Evolutionary conservation across 331 rosid genomes (phyloP).

Genomic region (Stylosanthes scabra): DNA sequence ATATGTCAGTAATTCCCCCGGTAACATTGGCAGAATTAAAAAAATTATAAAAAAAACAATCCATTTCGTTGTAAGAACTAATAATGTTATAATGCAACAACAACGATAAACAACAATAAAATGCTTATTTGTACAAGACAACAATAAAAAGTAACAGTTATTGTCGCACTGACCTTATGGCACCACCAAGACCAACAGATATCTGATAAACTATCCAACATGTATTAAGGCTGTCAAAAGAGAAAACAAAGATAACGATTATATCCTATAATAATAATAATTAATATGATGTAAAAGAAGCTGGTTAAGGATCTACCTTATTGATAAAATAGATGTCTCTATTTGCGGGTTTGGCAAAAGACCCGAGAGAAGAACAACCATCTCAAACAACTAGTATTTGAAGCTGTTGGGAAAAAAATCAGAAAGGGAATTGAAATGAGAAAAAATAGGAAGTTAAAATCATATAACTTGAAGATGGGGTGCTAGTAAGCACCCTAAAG

Average conservation of each 20-base stretch:
- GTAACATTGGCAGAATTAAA: too few relatives aligned
- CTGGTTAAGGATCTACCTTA: constrained; percentile 46
- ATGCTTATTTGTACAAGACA: too few relatives aligned
- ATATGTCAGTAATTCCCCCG: too few relatives aligned
- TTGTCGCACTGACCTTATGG: constrained; percentile 61
- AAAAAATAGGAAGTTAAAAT: neutral
- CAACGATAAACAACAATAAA: too few relatives aligned
- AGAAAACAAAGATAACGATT: neutral
- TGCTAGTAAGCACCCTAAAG: constrained; percentile 3
- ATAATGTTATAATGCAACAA: too few relatives aligned
- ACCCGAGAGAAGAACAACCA: constrained; percentile 78
- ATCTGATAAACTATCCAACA: constrained; percentile 72
- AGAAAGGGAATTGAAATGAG: neutral
- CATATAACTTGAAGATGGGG: neutral
- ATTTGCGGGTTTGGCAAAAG: constrained; percentile 69
- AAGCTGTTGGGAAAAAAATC: constrained; percentile 50
- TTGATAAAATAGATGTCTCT: constrained; percentile 72
- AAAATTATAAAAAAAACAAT: too few relatives aligned
- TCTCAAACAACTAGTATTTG: constrained; percentile 67
- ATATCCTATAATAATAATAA: neutral
- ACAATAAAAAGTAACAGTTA: too few relatives aligned
- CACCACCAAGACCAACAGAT: constrained; percentile 70
- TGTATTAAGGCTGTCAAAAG: constrained; percentile 58
- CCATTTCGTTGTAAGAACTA: too few relatives aligned
- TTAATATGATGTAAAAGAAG: neutral